phyloP scores from a whole-genome alignment of 164 flowering plant species.

The Aristolochia californica region DNA sequence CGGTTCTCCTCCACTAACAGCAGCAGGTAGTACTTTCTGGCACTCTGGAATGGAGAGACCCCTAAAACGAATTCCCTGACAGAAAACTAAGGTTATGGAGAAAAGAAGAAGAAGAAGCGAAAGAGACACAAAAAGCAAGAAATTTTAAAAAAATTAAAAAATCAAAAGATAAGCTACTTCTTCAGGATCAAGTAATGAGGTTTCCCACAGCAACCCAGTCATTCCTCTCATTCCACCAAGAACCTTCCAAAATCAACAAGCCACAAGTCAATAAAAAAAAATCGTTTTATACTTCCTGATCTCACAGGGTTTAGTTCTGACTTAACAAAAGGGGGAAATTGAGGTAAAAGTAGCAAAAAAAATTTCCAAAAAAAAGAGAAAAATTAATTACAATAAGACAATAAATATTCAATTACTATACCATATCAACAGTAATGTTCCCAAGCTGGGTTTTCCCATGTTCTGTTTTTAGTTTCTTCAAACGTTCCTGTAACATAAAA shows the following conservation, averaged over 20 bases:
- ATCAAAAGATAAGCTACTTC: constrained; percentile 15
- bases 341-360: not conserved
- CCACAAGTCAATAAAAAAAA: no score
- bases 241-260: constrained; percentile 12
- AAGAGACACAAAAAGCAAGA: not conserved
- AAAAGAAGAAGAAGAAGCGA: not conserved
- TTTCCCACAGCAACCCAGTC: constrained; percentile 91
- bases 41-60: constrained; percentile 94
- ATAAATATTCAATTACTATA: constrained; percentile 14
- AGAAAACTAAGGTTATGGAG: constrained; percentile 2
- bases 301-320: not conserved
- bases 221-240: constrained; percentile 99
- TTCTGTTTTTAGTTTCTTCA: constrained; percentile 81
- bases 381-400: not conserved
- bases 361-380: not conserved
- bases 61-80: constrained; percentile 89
- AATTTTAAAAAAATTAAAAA: not conserved
- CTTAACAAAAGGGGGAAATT: not conserved
- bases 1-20: constrained; percentile 78
- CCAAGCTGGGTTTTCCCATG: constrained; percentile 89
- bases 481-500: constrained; percentile 55
- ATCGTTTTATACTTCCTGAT: no score
- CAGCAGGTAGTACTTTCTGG: constrained; percentile 77
- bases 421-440: constrained; percentile 92
- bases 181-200: constrained; percentile 90